A percentile compares a stretch with the other conserved stretches of the same genome.
phyloP scores from a whole-genome alignment of 1,284 basidiomycete species.

The Cystobasidiaceae sp. region DNA sequence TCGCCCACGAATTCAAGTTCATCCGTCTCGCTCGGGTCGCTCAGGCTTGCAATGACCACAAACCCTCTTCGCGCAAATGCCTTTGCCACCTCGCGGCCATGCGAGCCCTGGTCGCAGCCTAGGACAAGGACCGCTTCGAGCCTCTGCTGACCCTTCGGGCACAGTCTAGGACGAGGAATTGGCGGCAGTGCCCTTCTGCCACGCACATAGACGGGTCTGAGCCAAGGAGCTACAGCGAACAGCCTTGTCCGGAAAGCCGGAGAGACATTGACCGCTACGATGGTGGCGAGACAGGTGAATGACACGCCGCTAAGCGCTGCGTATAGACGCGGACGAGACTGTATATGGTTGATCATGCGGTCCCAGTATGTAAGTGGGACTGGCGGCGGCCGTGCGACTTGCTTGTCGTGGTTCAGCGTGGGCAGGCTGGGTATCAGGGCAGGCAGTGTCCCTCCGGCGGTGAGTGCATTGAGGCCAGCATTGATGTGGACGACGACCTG shows the following conservation, averaged over 20 bases:
- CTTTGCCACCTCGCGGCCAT: conserved; percentile 62
- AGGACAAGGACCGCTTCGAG: conserved; percentile 54
- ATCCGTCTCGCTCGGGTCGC: conserved; percentile 59
- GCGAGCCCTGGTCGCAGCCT: conserved; percentile 62
- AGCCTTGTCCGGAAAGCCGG: conserved; percentile 10
- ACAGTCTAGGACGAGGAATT: conserved; percentile 36
- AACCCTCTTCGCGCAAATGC: conserved; percentile 69
- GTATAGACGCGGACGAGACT: conserved; percentile 1
- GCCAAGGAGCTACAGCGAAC: background rate
- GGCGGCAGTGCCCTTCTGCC: conserved; percentile 4
- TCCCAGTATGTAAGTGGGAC: conserved; percentile 16
- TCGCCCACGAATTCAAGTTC: conserved; percentile 59
- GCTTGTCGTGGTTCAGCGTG: conserved; percentile 2
- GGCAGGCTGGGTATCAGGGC: conserved; percentile 1
- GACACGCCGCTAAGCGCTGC: conserved; percentile 7
- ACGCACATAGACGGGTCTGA: conserved; percentile 12
- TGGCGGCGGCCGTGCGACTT: background rate
- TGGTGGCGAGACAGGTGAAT: background rate
- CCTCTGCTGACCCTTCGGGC: conserved; percentile 36
- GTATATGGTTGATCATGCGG: background rate
- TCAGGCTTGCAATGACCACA: conserved; percentile 70
- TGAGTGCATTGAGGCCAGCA: conserved; percentile 12
- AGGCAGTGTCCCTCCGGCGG: conserved; percentile 22
- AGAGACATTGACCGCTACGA: conserved; percentile 8
- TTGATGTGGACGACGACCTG: background rate